Conservation (phyloP, 2,329 filamentous ascomycete genomes). For the Polychaeton citri region DNA sequence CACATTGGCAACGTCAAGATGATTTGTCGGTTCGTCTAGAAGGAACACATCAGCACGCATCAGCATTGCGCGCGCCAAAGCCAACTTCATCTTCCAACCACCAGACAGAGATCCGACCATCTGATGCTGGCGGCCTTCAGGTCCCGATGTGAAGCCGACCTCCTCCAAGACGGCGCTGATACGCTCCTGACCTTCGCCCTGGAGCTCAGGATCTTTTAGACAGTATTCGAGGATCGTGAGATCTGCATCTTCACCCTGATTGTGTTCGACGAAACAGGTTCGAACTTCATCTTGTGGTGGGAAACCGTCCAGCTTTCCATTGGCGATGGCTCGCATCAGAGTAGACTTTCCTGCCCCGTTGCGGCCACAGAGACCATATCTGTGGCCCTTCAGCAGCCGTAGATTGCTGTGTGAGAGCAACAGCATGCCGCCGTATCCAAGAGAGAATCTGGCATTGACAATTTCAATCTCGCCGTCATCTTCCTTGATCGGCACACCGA, state of each 20-base stretch:
- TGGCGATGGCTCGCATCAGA: constrained; percentile 90
- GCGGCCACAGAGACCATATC: constrained; percentile 90
- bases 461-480: constrained; percentile 91
- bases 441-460: constrained; percentile 93
- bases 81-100: constrained; percentile 99
- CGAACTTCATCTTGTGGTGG: constrained; percentile 81
- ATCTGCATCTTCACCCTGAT: constrained; percentile 94
- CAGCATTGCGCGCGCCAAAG: constrained; percentile 89
- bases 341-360: constrained; percentile 99
- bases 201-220: constrained; percentile 75
- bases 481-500: constrained; percentile 69
- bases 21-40: constrained; percentile 97
- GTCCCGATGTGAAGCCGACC: constrained; percentile 85
- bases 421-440: constrained; percentile 96
- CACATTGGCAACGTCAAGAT: constrained; percentile 91
- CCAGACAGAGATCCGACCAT: constrained; percentile 90
- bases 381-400: constrained; percentile 85
- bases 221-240: constrained; percentile 93
- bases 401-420: constrained; percentile 92
- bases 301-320: constrained; percentile 93
- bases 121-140: constrained; percentile 76
- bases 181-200: constrained; percentile 61
- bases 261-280: constrained; percentile 98
- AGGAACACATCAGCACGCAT: constrained; percentile 92
- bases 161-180: constrained; percentile 76